Evolutionary conservation across 345 rosid species (phyloP), one percentile per base, ranked within the genome.

Genomic region (Corchorus capsularis): DNA sequence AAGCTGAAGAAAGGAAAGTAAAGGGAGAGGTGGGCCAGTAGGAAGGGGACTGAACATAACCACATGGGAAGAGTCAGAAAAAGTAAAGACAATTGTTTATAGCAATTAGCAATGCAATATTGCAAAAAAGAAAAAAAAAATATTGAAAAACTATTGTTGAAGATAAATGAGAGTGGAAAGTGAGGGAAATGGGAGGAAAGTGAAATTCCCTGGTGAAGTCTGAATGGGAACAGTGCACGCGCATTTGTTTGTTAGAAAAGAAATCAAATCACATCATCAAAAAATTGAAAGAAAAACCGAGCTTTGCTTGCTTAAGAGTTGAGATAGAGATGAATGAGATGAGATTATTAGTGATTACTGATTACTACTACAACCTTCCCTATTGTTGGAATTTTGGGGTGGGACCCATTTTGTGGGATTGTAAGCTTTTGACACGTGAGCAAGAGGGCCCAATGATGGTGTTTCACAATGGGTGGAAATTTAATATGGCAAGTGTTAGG

Each of bases 61-160:
- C 91, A 90, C 90, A 89, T 90, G 94, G 80, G 83, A 47, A 52
- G 82, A 87, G 86, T 84, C 91, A 78, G 91, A 84, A 75, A 88
- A 84, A 89, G 92, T 73, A 75, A 89, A 86, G 84, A 72, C 87
- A 80, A 11, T 14, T 7, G 17, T 79, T 82, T 39, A 39, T 39
- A 39, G 43, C 5, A 39, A 39, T 80, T 73, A 79, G 74, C 79
- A 14, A 68, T 5, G 35, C 14, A 52, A 27, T 20, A 27, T 27
- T 27, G 27, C 0, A 27, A 27, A 27, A 27, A 27, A 27, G 27
- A 27, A 27, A 27, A 14, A 46, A 2, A 68, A 43, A n/a, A n/a
- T n/a, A 67, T 4, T 7, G n/a, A 35, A 35, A 32, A 34, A 63
- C 66, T 13, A 61, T 61, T 61, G 4, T 61, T 61, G 4, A 57